Evolutionary conservation across 2,329 filamentous ascomycete genomes (phyloP), one percentile per base, ranked within the genome.

Genomic region (Rhynchosporium agropyri): DNA sequence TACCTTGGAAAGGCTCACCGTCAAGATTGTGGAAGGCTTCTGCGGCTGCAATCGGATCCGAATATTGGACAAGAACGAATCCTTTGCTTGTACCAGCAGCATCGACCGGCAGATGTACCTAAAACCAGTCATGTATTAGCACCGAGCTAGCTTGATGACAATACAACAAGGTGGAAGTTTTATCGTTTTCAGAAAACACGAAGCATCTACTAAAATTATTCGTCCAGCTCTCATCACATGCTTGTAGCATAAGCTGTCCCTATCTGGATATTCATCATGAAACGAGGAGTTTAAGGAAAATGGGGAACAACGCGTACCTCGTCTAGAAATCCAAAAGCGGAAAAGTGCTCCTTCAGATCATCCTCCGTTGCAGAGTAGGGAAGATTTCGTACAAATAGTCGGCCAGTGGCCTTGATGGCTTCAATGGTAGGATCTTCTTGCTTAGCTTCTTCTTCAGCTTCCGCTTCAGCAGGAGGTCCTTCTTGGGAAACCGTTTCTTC

Each of bases 161-260:
- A 68, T 60, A 56, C 38, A 45, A 61, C 48, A 68, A 59, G 65
- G 69, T 61, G 65, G 33, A 42, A 4, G 68, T 67, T 74, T 70
- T 65, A 61, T 71, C 65, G 61, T 74, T 76, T 76, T 79, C 80
- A 95, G 92, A 87, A 84, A 81, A 82, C 79, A 89, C 92, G 88
- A 93, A 90, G 91, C 91, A 97, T 98, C 94, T 99, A 99, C 95
- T 97, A 99, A 97, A 96, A 97, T 36, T 95, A 90, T 85, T 91
- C 88, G 92, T 88, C 89, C 89, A 88, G 86, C 83, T 92, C 82
- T 86, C 90, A 93, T 96, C 93, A 98, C 82, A 82, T 92, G 90
- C 91, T 80, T 74, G 78, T 76, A 72, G 90, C 90, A 94, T 97
- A 90, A 92, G 94, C 87, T 98, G 95, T 98, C 95, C 95, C 95